Conservation (phyloP, 2,329 filamentous ascomycete species). For the Cercospora sojina region DNA sequence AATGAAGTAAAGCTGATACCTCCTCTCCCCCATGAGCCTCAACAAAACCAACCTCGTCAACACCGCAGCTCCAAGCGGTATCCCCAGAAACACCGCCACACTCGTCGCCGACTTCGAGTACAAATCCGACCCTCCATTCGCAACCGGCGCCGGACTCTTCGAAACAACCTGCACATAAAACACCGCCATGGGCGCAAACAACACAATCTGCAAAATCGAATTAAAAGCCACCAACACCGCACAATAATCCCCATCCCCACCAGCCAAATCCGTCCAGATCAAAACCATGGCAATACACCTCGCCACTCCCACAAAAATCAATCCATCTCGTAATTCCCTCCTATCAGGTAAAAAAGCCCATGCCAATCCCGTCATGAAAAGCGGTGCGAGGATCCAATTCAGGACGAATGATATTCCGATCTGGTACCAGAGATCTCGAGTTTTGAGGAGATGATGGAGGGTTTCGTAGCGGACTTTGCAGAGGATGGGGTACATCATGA, state of each 20-base stretch:
- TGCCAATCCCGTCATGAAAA: conserved; percentile 74
- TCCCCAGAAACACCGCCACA: conserved; percentile 78
- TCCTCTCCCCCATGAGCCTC: conserved; percentile 53
- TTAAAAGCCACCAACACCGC: too few species aligned
- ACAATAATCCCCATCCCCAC: too few species aligned
- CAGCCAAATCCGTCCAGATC: too few species aligned
- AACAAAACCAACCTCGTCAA: conserved; percentile 67
- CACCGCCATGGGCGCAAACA: too few species aligned
- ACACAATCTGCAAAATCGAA: too few species aligned
- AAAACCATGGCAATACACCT: too few species aligned
- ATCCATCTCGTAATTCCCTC: too few species aligned
- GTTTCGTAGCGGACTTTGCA: too few species aligned
- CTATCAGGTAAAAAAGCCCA: conserved; percentile 66
- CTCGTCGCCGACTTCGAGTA: conserved; percentile 65
- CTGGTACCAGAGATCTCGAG: conserved; percentile 70
- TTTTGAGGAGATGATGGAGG: conserved; percentile 64
- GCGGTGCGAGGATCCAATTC: conserved; percentile 80
- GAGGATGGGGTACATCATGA: too few species aligned
- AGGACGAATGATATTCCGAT: conserved; percentile 72
- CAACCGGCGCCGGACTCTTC: too few species aligned
- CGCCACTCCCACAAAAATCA: too few species aligned
- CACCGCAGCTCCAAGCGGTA: conserved; percentile 76
- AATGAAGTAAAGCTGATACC: conserved; percentile 71
- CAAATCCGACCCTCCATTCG: conserved; percentile 36
- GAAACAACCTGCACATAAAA: too few species aligned